These are phyloP conservation scores for Leccinum sublutescens DNA, from an alignment of 768 basidiomycete species.

Conservation along the genomic window DNA sequence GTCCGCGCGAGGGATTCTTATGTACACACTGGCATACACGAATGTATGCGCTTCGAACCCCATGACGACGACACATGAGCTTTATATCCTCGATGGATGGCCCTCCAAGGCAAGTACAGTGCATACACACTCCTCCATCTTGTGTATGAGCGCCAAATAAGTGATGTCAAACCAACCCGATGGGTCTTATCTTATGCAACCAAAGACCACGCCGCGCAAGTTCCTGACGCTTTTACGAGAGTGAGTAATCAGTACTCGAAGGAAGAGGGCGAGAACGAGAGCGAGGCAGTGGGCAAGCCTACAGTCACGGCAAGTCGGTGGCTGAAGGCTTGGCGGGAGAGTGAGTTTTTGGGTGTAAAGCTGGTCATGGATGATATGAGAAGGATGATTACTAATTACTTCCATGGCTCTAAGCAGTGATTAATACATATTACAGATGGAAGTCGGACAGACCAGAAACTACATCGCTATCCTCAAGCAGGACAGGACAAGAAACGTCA, in stretches of 20 bases:
- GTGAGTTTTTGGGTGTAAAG: constrained; percentile 32
- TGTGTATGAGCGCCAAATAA: too few species aligned
- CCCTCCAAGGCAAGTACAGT: constrained; percentile 39
- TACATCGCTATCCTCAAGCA: not conserved
- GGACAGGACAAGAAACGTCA: not conserved
- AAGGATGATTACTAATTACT: too few species aligned
- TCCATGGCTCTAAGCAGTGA: not conserved
- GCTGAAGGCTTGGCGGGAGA: constrained; percentile 26
- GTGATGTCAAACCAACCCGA: too few species aligned
- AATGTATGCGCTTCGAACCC: constrained; percentile 44
- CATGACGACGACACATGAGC: constrained; percentile 43
- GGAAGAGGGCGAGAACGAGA: not conserved
- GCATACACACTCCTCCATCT: too few species aligned
- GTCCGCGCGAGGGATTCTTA: constrained; percentile 34
- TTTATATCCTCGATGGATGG: constrained; percentile 53
- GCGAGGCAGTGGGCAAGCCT: constrained; percentile 6
- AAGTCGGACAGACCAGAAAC: not conserved
- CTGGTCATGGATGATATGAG: not conserved
- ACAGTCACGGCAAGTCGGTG: constrained; percentile 15
- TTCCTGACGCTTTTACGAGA: constrained; percentile 23
- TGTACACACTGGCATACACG: constrained; percentile 13
- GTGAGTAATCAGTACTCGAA: constrained; percentile 14
- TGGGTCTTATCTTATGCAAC: too few species aligned
- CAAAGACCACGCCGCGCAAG: constrained; percentile 11
- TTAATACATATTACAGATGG: not conserved